Conservation (phyloP, 1,284 basidiomycete species). For the Trametes polyzona region DNA sequence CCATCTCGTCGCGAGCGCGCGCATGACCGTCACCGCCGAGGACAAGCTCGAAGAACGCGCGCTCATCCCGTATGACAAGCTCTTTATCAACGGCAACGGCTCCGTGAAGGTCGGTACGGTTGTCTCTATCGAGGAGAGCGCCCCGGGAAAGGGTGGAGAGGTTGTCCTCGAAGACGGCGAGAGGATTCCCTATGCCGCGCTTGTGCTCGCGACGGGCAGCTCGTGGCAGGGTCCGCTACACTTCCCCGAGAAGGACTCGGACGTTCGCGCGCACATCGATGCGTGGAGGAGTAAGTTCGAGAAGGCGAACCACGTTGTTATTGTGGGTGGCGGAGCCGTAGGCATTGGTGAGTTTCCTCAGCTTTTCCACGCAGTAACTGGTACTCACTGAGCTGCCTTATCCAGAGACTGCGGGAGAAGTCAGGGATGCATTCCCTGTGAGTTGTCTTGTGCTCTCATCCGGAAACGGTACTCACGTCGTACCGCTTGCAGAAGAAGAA, state of each 20-base stretch:
- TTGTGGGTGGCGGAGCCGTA: conserved; percentile 68
- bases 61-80: conserved; percentile 47
- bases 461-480: neutral
- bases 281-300: conserved; percentile 51
- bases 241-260: conserved; percentile 47
- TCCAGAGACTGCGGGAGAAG: conserved; percentile 60
- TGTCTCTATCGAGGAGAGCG: conserved; percentile 45
- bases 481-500: conserved; percentile 55
- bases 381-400: neutral
- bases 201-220: conserved; percentile 62
- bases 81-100: conserved; percentile 52
- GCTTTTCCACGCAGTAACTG: neutral
- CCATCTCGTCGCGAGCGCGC: conserved; percentile 38
- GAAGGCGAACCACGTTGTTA: conserved; percentile 51
- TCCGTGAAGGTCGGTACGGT: conserved; percentile 49
- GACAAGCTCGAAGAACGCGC: conserved; percentile 40
- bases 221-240: conserved; percentile 54
- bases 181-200: conserved; percentile 51
- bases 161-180: conserved; percentile 54
- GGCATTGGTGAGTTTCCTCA: conserved; percentile 52
- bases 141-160: conserved; percentile 42
- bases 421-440: conserved; percentile 54
- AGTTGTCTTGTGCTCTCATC: neutral
- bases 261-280: conserved; percentile 43
- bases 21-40: conserved; percentile 38